Evolutionary conservation across 139 green algal species (phyloP).

Genomic region (Chlorella sp.): DNA sequence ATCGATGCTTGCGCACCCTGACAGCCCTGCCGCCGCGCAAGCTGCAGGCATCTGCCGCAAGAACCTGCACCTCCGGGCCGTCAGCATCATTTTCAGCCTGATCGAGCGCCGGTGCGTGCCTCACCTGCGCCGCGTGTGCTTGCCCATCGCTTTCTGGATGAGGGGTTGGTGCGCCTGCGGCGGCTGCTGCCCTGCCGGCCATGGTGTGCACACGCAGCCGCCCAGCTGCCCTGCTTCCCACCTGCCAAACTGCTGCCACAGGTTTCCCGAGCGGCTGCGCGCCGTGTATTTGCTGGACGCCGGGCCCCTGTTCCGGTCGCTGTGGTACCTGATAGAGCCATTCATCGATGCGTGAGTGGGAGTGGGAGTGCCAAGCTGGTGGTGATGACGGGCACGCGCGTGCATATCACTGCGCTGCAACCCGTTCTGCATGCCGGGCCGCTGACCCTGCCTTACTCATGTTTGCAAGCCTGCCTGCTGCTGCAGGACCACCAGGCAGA

Average conservation of each 20-base stretch:
- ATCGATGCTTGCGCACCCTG: no score
- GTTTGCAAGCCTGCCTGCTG: not conserved
- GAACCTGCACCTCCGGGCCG: not conserved
- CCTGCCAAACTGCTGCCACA: not conserved
- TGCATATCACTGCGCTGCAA: not conserved
- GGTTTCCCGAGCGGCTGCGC: constrained; percentile 31
- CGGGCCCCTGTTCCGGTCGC: not conserved
- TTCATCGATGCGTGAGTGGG: constrained; percentile 19
- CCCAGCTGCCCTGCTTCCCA: not conserved
- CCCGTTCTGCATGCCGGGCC: not conserved
- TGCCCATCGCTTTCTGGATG: no score
- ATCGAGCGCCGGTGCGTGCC: not conserved
- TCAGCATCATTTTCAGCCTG: no score
- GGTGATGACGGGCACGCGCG: not conserved
- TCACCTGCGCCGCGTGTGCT: no score
- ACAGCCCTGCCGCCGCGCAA: no score
- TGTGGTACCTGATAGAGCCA: constrained; percentile 5
- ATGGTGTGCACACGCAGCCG: not conserved
- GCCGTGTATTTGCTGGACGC: constrained; percentile 33
- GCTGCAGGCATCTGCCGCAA: not conserved
- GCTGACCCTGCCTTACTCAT: constrained; percentile 8
- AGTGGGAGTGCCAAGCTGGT: no score
- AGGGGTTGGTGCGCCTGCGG: not conserved
- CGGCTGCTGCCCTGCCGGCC: not conserved
- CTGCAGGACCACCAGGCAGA: constrained; percentile 5